Base-by-base conservation (phyloP, 1,284 basidiomycete genomes). In the Papiliotrema flavescens region DNA sequence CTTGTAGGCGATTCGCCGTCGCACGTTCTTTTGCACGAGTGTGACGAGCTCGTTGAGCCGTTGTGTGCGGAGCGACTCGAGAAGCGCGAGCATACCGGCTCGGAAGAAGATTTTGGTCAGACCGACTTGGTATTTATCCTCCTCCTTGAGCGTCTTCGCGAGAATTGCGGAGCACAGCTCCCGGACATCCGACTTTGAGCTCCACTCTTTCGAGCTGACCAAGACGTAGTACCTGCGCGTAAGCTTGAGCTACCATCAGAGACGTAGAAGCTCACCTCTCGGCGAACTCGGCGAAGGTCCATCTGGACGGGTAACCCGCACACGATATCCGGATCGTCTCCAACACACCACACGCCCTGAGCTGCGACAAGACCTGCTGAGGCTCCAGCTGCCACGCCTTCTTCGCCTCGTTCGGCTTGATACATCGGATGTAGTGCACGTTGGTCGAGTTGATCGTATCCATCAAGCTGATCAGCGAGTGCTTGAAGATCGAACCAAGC, bases 101-200 rank as follows among this genome's bases (percentile, higher is more conserved):
- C 96, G 86, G 84, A 99, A 98, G 80, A 99, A 99, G 69, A 99
- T 96, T 79, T 99, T 99, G 35, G 91, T 97, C 23, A 94, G 82
- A 64, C 96, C 96, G 66, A 88, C 85, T 78, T 98, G 96, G 76
- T 96, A 97, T 80, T 97, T 97, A 80, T 97, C 91, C 23, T 87
- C 82, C 63, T 98, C 95, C 41, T 86, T 87, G 70, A 97, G 89
- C 0, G 90, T 94, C 63, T 83, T 85, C 56, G 87, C 83, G 35
- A 98, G 81, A 63, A 98, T 95, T 53, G 85, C 80, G 8, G 85
- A 83, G 70, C 95, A 97, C n/a, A 98, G 83, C 5, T 80, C 80
- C 62, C 83, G 85, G 51, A 95, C 82, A 65, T 93, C 87, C 69
- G 90, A 80, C 42, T 87, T 77, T 20, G 75, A 66, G 20, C 78